Base-by-base conservation (phyloP, 2,329 filamentous ascomycete genomes). In the Diaporthe caulivora region DNA sequence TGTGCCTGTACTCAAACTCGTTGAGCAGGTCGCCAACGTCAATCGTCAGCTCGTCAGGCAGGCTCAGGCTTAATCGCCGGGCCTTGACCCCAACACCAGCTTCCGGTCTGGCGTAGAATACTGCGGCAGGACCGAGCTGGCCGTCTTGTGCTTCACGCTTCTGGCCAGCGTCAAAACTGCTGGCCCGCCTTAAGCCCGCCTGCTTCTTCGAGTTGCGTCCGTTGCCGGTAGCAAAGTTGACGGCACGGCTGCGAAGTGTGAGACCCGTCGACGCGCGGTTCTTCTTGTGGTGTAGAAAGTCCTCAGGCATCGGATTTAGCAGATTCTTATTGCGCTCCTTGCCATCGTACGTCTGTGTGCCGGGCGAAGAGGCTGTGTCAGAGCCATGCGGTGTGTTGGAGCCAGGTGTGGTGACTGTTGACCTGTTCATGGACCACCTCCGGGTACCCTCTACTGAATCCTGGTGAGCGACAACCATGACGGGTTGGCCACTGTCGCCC, bases 41-140 rank as follows among this genome's bases (percentile, higher is more conserved):
- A 40, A 95, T 92, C 1, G 88, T 88, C 79, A 95, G 94, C 77
- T 94, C 92, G 77, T 95, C 93, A 1, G 92, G 92, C 34, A 95
- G 84, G 78, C 89, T 93, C 64, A 94, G 82, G 79, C 93, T 95
- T 84, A 96, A 86, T 67, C 93, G 91, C n/a, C 93, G 89, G 40
- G 94, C 92, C 84, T 95, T 96, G 81, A 94, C 88, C 13, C 94
- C 94, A 24, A 92, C 93, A 17, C 94, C 94, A 29, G 89, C 88
- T 69, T 91, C 91, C 1, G 94, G 92, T 1, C 91, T 83, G 55
- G 86, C 79, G 49, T 82, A 85, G 18, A 79, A 74, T 26, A 78
- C 76, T 7, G 79, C 78, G 21, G 79, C 75, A 72, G 55, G 75
- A 75, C 53, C 53, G 73, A 68, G 40, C 74, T 78, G 34, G 79